Base-by-base conservation (phyloP, 2,329 filamentous ascomycete species). In the Clonostachys rhizophaga region DNA sequence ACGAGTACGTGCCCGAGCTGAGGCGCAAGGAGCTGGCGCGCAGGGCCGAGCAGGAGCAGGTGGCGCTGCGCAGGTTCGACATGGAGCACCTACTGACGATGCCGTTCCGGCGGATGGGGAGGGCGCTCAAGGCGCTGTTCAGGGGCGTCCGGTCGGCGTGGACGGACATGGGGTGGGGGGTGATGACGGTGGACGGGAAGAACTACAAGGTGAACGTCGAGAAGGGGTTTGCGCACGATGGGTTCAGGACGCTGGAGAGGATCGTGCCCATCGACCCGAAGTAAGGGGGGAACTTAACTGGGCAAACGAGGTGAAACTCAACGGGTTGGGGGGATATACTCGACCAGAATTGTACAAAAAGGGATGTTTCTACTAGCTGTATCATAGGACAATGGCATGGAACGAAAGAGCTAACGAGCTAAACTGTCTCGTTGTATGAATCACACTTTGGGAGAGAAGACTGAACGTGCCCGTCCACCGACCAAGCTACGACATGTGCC, bases 131-230 rank as follows among this genome's bases (percentile, higher is more conserved):
- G 18, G 61, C 58, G 8, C 58, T 78, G 45, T 76, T 75, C 52
- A 47, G 55, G 6, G 74, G 71, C 8, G 63, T 80, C 18, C 68
- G 66, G 49, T 68, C 77, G 43, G 72, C 77, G 2, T 70, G 81
- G 58, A 77, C 74, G 14, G 72, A 79, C 46, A 77, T 79, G 48
- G 81, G 81, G 1, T 83, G 81, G 50, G 68, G 73, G 37, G 67
- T 69, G 47, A 65, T 85, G 44, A 61, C 59, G 45, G 64, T 81
- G 13, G 65, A 74, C 11, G 72, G 68, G 16, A 59, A 66, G 34
- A 61, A 64, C 45, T 82, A 79, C 58, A 84, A 82, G 65, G 60
- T 85, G 18, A 81, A 84, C 54, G 68, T 83, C 14, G 69, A 68
- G 4, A 71, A 72, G 37, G 80, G 78, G 1, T 83, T 78, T 67